Evolutionary conservation across 345 rosid species (phyloP).

Genomic region (Zanthoxylum bungeanum): DNA sequence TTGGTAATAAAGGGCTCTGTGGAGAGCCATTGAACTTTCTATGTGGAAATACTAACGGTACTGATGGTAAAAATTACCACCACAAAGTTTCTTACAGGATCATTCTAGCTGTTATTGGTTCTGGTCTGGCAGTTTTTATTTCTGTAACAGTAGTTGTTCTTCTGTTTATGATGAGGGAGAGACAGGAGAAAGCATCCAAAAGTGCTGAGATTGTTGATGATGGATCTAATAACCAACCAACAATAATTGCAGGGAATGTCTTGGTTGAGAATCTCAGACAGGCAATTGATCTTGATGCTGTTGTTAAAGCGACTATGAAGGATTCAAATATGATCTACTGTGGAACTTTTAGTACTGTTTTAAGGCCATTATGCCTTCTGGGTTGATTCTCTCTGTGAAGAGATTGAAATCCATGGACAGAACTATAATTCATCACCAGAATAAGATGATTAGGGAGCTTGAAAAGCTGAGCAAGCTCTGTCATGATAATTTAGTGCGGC

Average conservation of each 20-base stretch:
- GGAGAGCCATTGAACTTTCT: slow-evolving; percentile 71
- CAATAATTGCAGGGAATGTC: slow-evolving; percentile 70
- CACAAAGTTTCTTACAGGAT: slow-evolving; percentile 84
- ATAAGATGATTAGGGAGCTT: slow-evolving; percentile 93
- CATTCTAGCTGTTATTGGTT: slow-evolving; percentile 83
- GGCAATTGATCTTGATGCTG: slow-evolving; percentile 87
- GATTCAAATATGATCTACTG: slow-evolving; percentile 76
- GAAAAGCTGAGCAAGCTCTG: slow-evolving; percentile 93
- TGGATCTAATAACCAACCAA: slow-evolving; percentile 43
- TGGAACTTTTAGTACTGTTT: slow-evolving; percentile 89
- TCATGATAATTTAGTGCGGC: slow-evolving; percentile 78
- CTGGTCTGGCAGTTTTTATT: slow-evolving; percentile 81
- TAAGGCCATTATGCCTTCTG: slow-evolving; percentile 95
- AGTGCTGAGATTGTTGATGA: slow-evolving; percentile 45
- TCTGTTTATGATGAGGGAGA: slow-evolving; percentile 94
- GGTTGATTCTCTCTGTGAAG: slow-evolving; percentile 73
- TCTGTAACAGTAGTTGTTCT: slow-evolving; percentile 83
- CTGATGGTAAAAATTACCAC: slow-evolving; percentile 46
- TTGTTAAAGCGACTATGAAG: slow-evolving; percentile 72
- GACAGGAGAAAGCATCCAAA: slow-evolving; percentile 80
- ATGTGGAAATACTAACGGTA: slow-evolving; percentile 44
- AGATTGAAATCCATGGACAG: slow-evolving; percentile 85
- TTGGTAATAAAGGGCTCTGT: slow-evolving; percentile 79
- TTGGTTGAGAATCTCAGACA: slow-evolving; percentile 86
- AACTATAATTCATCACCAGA: slow-evolving; percentile 79